Evolutionary conservation across 177 flowering plant genomes (phyloP).

Genomic region (Vitis hybrid): DNA sequence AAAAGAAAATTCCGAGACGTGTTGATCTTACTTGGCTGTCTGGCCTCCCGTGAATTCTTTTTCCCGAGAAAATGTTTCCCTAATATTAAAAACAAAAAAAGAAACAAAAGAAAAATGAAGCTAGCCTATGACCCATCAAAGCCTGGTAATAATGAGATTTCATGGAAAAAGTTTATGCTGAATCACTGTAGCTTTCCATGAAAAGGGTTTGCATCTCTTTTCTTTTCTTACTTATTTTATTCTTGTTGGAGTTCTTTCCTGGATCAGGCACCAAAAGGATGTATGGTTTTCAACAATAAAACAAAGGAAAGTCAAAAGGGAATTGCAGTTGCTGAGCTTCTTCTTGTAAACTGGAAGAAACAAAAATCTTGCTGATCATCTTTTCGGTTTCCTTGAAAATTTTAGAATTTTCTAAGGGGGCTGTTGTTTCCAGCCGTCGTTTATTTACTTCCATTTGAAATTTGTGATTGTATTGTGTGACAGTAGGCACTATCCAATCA

Average conservation of each 20-base stretch:
- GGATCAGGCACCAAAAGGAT: background rate
- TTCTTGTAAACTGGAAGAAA: background rate
- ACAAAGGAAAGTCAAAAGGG: background rate
- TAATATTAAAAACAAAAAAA: background rate
- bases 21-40: background rate
- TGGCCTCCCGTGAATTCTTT: background rate
- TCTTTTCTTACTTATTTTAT: background rate
- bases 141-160: background rate
- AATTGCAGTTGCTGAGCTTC: background rate
- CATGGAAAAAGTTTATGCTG: background rate
- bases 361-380: too few species aligned
- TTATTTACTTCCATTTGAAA: background rate
- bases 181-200: background rate
- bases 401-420: background rate
- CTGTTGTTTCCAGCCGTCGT: background rate
- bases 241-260: background rate
- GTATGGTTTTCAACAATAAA: background rate
- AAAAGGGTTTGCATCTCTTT: background rate
- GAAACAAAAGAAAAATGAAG: too few species aligned
- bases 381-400: too few species aligned
- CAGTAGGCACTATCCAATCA: too few species aligned
- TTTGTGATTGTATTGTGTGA: background rate
- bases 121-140: background rate
- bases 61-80: background rate
- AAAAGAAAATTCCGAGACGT: too few species aligned